A percentile compares a stretch with the other conserved stretches of the same genome.
Evolutionary conservation across 2,329 filamentous ascomycete genomes (phyloP).

Genomic region (Berkeleyomyces basicola): DNA sequence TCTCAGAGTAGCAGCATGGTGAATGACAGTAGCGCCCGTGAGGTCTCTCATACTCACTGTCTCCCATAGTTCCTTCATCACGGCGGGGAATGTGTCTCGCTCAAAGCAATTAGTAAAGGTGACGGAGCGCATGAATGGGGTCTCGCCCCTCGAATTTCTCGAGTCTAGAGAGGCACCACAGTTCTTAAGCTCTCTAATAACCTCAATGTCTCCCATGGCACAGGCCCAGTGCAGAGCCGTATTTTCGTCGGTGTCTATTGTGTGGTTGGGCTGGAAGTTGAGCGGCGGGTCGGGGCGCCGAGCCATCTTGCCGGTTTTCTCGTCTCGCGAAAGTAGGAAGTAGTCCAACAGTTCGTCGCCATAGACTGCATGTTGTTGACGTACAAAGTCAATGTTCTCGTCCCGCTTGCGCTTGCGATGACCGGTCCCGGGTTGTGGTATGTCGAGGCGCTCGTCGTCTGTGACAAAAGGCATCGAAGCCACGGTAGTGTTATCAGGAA

Average conservation of each 20-base stretch:
- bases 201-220: constrained; percentile 88
- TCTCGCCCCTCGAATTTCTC: constrained; percentile 61
- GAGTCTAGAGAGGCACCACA: constrained; percentile 61
- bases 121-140: constrained; percentile 84
- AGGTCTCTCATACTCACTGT: constrained; percentile 69
- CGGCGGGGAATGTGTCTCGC: constrained; percentile 71
- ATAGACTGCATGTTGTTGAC: constrained; percentile 79
- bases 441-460: constrained; percentile 62
- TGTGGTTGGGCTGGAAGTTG: constrained; percentile 75
- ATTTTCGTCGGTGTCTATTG: constrained; percentile 86
- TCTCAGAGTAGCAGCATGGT: constrained; percentile 83
- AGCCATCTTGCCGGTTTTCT: constrained; percentile 40
- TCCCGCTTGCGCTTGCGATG: constrained; percentile 60
- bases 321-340: constrained; percentile 73
- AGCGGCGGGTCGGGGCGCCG: constrained; percentile 61
- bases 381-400: constrained; percentile 39
- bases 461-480: constrained; percentile 72
- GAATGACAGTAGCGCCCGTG: constrained; percentile 75
- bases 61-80: constrained; percentile 67
- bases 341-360: constrained; percentile 90
- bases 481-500: constrained; percentile 66
- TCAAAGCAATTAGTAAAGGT: constrained; percentile 96
- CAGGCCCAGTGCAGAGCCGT: constrained; percentile 94
- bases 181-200: constrained; percentile 72
- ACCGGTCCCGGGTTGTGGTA: constrained; percentile 23